Base-by-base conservation (phyloP, 1,284 basidiomycete species). In the Blastosporella zonata region DNA sequence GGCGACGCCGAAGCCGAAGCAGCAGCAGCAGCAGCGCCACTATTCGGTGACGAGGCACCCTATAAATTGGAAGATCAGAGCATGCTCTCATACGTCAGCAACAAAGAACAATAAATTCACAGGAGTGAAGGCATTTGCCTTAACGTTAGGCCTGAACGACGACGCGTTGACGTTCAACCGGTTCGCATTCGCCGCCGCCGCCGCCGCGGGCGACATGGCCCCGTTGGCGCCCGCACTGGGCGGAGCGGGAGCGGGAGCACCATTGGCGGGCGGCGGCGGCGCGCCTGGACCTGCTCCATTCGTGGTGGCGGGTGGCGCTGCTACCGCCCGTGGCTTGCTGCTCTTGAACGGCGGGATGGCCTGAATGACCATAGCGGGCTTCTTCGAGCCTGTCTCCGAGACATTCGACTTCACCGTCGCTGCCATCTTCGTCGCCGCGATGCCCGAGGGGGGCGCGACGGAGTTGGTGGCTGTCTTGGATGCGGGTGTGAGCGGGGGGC, bases 311-410 rank as follows among this genome's bases (percentile, higher is more conserved):
- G 60, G 37, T 12, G 59, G 25, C n/a, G 59, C 53, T 15, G 64
- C 45, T 13, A 64, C 60, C 55, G 79, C 56, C 25, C 60, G 62
- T 23, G 56, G 13, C 57, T 72, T 73, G 40, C 34, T 70, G 39
- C 91, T 87, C 63, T 87, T 89, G 79, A 96, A 98, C 4, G 95
- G 87, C 9, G 95, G 96, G 59, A 99, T 99, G 46, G 86, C 64
- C 57, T 93, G 88, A 52, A 98, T 95, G 61, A 75, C 70, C 88
- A 91, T 90, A 17, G 67, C 28, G 15, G 63, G 60, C 65, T 79
- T 78, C 64, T 79, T 79, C 25, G 61, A 40, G 8, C 60, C 46
- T 20, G 59, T 35, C 12, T 61, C 55, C 21, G 52, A 41, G 1
- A 64, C 59, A 4, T 56, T 55, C 7, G 63, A 46, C 54, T 71